Evolutionary conservation across 768 basidiomycete genomes (phyloP).

Genomic region (Boletus reticulatus): DNA sequence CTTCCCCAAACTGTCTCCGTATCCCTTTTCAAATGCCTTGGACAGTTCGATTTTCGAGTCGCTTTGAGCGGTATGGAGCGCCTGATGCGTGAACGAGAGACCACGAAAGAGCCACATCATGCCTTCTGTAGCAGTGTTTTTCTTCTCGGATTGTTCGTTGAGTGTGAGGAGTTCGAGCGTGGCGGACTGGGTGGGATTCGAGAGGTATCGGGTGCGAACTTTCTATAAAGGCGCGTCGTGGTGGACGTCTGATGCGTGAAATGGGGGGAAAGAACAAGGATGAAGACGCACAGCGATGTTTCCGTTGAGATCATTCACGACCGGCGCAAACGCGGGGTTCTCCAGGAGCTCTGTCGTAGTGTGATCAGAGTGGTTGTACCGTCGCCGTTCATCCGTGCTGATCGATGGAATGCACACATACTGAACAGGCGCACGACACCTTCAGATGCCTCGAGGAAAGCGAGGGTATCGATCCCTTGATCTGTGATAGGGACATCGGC

Average conservation of each 20-base stretch:
- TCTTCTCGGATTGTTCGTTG: slow-evolving; percentile 86
- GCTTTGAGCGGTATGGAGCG: slow-evolving; percentile 68
- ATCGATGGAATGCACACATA: slow-evolving; percentile 35
- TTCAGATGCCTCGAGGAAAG: slow-evolving; percentile 85
- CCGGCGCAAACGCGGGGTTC: slow-evolving; percentile 66
- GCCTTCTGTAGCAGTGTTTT: slow-evolving; percentile 84
- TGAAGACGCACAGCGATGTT: slow-evolving; percentile 74
- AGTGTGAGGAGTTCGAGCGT: slow-evolving; percentile 84
- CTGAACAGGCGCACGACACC: slow-evolving; percentile 92
- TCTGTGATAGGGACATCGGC: slow-evolving; percentile 85
- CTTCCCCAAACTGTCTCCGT: slow-evolving; percentile 78
- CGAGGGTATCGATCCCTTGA: slow-evolving; percentile 82
- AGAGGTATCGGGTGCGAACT: slow-evolving; percentile 78
- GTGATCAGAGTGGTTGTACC: neutral
- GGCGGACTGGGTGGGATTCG: slow-evolving; percentile 56
- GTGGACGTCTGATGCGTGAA: neutral
- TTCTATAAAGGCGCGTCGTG: slow-evolving; percentile 52
- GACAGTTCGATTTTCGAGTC: slow-evolving; percentile 57
- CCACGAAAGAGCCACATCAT: slow-evolving; percentile 94
- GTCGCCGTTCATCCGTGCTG: neutral
- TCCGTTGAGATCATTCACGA: slow-evolving; percentile 83
- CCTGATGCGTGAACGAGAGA: slow-evolving; percentile 83
- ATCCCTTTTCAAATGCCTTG: slow-evolving; percentile 74
- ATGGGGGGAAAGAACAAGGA: neutral
- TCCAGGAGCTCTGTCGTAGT: slow-evolving; percentile 20